Conservation (phyloP, 2,329 filamentous ascomycete species). For the Claviceps purpurea region DNA sequence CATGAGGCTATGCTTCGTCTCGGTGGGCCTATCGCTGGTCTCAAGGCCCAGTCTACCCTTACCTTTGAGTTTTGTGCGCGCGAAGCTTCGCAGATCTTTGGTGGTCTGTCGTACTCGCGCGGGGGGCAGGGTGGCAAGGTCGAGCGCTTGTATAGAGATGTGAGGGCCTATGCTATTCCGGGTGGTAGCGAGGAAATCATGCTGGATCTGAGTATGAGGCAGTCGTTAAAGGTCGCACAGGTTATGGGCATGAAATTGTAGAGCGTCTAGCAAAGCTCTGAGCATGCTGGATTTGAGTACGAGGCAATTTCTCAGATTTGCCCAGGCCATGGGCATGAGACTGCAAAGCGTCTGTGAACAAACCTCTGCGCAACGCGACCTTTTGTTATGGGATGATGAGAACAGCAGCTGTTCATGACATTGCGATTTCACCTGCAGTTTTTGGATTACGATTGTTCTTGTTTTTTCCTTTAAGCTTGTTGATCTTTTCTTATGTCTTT, state of each 20-base stretch:
- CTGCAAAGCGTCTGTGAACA: no score
- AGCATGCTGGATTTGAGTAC: no score
- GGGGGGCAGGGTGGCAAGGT: conserved; percentile 94
- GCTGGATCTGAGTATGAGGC: conserved; percentile 89
- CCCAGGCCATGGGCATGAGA: not conserved
- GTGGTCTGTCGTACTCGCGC: conserved; percentile 79
- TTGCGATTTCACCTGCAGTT: no score
- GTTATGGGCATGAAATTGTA: conserved; percentile 93
- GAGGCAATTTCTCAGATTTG: no score
- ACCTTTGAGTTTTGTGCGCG: conserved; percentile 97
- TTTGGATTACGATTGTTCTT: no score
- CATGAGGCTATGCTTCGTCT: conserved; percentile 93
- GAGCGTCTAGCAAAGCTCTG: conserved; percentile 3
- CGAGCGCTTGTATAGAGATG: conserved; percentile 87
- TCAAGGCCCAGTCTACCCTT: conserved; percentile 87
- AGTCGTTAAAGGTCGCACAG: conserved; percentile 79
- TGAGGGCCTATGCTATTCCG: conserved; percentile 90
- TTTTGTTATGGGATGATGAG: no score
- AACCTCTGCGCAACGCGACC: no score
- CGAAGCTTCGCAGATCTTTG: conserved; percentile 95
- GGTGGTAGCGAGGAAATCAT: conserved; percentile 98
- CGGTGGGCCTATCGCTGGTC: conserved; percentile 79
- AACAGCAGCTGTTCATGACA: no score
- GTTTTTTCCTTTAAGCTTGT: no score
- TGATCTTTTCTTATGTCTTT: no score